phyloP scores from a whole-genome alignment of 371 early-diverging fungal genomes.

The Phascolomyces articulosus region DNA sequence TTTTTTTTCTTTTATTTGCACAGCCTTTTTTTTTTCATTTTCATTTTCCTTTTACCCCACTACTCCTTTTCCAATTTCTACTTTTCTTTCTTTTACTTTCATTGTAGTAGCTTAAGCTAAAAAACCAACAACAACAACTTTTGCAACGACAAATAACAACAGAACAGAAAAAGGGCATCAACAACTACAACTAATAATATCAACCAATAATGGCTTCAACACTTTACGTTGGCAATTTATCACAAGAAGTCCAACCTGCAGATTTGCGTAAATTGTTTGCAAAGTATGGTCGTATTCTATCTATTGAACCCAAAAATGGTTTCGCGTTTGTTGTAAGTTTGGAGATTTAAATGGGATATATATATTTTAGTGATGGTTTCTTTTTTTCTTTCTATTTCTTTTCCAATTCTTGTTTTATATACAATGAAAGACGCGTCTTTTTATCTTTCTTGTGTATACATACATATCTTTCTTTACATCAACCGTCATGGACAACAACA shows the following conservation, averaged over 20 bases:
- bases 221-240: background rate
- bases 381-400: background rate
- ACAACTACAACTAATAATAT: background rate
- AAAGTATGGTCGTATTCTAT: background rate
- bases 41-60: too few relatives aligned
- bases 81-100: background rate
- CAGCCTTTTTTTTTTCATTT: too few relatives aligned
- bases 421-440: background rate
- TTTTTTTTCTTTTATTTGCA: too few relatives aligned
- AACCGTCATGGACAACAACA: too few relatives aligned
- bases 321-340: conserved; percentile 7
- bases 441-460: too few relatives aligned
- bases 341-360: background rate
- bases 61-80: too few relatives aligned
- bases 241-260: background rate
- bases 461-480: too few relatives aligned
- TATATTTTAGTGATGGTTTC: background rate
- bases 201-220: background rate
- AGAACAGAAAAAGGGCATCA: background rate
- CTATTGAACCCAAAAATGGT: conserved; percentile 2
- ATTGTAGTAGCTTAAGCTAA: background rate
- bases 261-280: background rate
- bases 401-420: background rate
- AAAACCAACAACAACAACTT: too few relatives aligned
- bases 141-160: background rate